Evolutionary conservation across 2,329 filamentous ascomycete species (phyloP), one percentile per base, ranked within the genome.

Genomic region (Zasmidium angulare): DNA sequence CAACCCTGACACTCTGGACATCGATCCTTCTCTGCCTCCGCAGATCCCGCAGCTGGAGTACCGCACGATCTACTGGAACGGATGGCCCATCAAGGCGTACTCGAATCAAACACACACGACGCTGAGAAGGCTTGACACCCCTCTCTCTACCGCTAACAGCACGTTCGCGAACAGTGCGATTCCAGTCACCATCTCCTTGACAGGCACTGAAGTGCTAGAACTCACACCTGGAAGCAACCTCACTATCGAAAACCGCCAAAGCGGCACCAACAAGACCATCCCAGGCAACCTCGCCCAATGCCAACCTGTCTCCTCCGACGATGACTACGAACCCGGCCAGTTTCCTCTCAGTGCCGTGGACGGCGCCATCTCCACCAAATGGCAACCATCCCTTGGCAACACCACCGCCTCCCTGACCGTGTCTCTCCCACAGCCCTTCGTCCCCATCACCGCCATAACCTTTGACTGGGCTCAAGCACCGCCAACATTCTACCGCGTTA

Each of bases 261-360:
- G 83, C 57, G 82, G 82, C 60, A 75, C 81, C 21, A 78, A 78
- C 14, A 75, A 79, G 29, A 88, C 86, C 0, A 74, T 83, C 1
- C 67, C 77, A 0, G 82, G 82, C 9, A 90, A 91, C 69, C 77
- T 89, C 24, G 79, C 84, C 0, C 88, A 91, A 74, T 91, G 88
- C 71, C 79, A 77, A 2, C 79, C 84, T 1, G 54, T 63, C 1
- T 53, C 62, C 2, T 84, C 82, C 1, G 70, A 75, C 0, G 71
- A 80, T 43, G 68, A 71, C 1, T 84, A 81, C 67, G 75, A 81
- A 23, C 82, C 86, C 0, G 89, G 88, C 14, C 89, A 91, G 72
- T 89, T 90, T 75, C 87, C 88, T 1, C 78, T 88, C 54, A 80
- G 82, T 0, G 86, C 86, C 2, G 81, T 88, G 53, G 88, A 90